phyloP scores from a whole-genome alignment of 2,329 filamentous ascomycete species.

The Scedosporium minutisporum region DNA sequence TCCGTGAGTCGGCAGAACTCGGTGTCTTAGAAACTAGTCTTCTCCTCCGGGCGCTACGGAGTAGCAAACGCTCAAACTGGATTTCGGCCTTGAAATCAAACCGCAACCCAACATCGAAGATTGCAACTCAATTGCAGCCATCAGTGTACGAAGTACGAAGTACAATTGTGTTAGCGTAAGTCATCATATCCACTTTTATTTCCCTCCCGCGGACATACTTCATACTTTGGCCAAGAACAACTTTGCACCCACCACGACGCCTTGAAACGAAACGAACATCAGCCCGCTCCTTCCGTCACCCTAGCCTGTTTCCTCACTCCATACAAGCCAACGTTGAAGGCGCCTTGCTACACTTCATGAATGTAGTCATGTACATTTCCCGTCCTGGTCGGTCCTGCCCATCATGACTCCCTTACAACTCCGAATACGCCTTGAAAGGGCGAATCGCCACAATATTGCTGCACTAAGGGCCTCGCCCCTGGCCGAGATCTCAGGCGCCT shows the following conservation, averaged over 20 bases:
- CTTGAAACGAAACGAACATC: not conserved
- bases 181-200: not conserved
- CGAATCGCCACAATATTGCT: slow-evolving; percentile 37
- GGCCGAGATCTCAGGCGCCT: slow-evolving; percentile 76
- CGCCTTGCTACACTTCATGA: not conserved
- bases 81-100: not conserved
- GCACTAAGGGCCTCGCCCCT: slow-evolving; percentile 37
- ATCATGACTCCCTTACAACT: not conserved
- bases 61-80: not conserved
- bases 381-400: not conserved
- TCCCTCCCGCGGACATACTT: not conserved
- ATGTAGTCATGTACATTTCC: too few species aligned
- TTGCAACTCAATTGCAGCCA: not conserved
- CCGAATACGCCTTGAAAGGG: slow-evolving; percentile 9
- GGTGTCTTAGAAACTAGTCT: not conserved
- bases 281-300: not conserved
- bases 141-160: not conserved
- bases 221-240: too few species aligned
- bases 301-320: too few species aligned
- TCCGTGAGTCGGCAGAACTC: not conserved
- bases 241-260: not conserved
- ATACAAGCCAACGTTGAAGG: too few species aligned
- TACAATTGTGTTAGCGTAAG: not conserved
- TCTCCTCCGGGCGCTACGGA: not conserved
- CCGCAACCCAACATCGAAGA: not conserved